Evolutionary conservation across 2,329 filamentous ascomycete species (phyloP).

Genomic region (Rutstroemia sp.): DNA sequence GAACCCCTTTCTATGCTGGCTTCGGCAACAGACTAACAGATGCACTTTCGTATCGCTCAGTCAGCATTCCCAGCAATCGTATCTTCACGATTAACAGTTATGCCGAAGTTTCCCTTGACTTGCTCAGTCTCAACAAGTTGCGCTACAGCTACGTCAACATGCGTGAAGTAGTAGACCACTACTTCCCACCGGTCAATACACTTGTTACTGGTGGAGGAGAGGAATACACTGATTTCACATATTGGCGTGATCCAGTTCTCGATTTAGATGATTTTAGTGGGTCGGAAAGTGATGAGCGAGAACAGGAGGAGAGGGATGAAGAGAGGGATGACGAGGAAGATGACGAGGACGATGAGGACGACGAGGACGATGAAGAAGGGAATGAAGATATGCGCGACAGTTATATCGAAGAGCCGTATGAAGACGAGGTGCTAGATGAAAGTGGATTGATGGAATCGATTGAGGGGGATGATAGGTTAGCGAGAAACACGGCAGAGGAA

Average conservation of each 20-base stretch:
- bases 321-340: constrained; percentile 45
- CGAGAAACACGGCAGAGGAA: constrained; percentile 25
- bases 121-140: constrained; percentile 86
- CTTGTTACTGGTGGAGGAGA: constrained; percentile 86
- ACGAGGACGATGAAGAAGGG: constrained; percentile 41
- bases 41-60: constrained; percentile 88
- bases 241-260: constrained; percentile 81
- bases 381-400: constrained; percentile 47
- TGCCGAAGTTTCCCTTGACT: constrained; percentile 85
- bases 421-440: constrained; percentile 27
- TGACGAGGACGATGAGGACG: constrained; percentile 36
- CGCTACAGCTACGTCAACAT: constrained; percentile 97
- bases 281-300: constrained; percentile 59
- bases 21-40: constrained; percentile 97
- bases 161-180: constrained; percentile 95
- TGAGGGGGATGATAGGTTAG: constrained; percentile 23
- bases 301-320: constrained; percentile 46
- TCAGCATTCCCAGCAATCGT: constrained; percentile 86
- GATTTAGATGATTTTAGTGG: constrained; percentile 85
- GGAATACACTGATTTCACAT: constrained; percentile 94
- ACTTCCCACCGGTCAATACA: constrained; percentile 86
- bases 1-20: constrained; percentile 88
- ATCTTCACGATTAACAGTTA: constrained; percentile 99
- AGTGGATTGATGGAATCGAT: constrained; percentile 22
- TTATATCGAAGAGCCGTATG: constrained; percentile 41